phyloP scores from a whole-genome alignment of 345 rosid genomes.

The Bruguiera parviflora region DNA sequence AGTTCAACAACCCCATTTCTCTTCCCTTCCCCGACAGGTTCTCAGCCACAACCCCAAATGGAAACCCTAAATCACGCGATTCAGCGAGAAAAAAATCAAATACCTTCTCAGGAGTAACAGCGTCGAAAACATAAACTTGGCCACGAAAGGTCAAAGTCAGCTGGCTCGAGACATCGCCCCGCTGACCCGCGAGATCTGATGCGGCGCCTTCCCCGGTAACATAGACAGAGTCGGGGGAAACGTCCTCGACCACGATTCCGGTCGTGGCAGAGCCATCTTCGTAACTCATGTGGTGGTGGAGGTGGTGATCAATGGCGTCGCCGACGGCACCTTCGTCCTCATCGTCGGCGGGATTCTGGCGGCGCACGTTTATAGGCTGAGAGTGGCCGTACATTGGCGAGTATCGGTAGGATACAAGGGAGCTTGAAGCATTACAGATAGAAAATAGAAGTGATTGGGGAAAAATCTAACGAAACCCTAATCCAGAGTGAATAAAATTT shows the following conservation, averaged over 20 bases:
- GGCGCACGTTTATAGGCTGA: constrained; percentile 48
- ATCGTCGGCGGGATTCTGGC: constrained; percentile 38
- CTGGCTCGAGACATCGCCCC: constrained; percentile 45
- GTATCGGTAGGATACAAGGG: not conserved
- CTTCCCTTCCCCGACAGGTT: not conserved
- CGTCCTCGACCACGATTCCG: constrained; percentile 42
- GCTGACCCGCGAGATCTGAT: constrained; percentile 31
- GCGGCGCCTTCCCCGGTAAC: constrained; percentile 33
- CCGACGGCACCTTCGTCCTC: constrained; percentile 36
- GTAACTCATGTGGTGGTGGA: constrained; percentile 33
- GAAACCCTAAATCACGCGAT: constrained; percentile 2
- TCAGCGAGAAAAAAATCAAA: not conserved
- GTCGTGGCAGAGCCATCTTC: constrained; percentile 44
- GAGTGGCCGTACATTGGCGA: constrained; percentile 59
- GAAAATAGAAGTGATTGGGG: not conserved
- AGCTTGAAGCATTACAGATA: constrained; percentile 34
- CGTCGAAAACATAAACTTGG: constrained; percentile 83
- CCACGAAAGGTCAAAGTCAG: constrained; percentile 84
- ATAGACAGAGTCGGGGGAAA: constrained; percentile 51
- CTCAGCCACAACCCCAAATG: not conserved
- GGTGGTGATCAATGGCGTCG: constrained; percentile 41
- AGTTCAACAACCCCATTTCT: too few relatives aligned
- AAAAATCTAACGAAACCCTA: constrained; percentile 21
- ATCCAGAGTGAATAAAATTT: constrained; percentile 18
- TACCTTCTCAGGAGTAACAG: constrained; percentile 81